Evolutionary conservation across 2,329 filamentous ascomycete species (phyloP).

Genomic region (Clarireedia sp.): DNA sequence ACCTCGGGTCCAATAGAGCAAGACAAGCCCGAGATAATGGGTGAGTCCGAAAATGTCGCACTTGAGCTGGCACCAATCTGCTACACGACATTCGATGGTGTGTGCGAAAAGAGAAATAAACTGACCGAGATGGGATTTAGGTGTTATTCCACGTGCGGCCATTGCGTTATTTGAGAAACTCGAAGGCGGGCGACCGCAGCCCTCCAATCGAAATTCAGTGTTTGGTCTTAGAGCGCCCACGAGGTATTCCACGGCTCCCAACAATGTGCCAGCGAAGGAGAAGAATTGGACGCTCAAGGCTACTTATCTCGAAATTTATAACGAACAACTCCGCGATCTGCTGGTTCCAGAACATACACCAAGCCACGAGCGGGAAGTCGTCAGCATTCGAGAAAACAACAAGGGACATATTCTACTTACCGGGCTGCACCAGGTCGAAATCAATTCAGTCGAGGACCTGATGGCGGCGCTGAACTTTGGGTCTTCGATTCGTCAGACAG

Average conservation of each 20-base stretch:
- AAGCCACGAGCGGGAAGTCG: conserved; percentile 60
- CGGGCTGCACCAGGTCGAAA: conserved; percentile 76
- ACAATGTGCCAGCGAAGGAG: conserved; percentile 36
- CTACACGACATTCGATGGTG: not conserved
- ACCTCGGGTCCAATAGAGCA: conserved; percentile 82
- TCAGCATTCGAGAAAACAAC: conserved; percentile 89
- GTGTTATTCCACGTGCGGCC: conserved; percentile 91
- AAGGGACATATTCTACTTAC: conserved; percentile 94
- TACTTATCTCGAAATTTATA: conserved; percentile 96
- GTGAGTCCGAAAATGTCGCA: conserved; percentile 43
- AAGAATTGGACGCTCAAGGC: conserved; percentile 88
- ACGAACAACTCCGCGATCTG: conserved; percentile 88
- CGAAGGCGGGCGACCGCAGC: conserved; percentile 41
- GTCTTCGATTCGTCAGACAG: conserved; percentile 89
- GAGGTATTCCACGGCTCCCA: conserved; percentile 56
- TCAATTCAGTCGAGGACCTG: conserved; percentile 87
- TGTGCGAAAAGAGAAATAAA: conserved; percentile 5
- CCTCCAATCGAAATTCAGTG: conserved; percentile 55
- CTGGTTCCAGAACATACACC: conserved; percentile 70
- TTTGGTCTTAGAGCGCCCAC: conserved; percentile 74
- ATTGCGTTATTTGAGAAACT: conserved; percentile 82
- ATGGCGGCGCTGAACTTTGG: conserved; percentile 85
- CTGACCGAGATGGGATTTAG: conserved; percentile 36
- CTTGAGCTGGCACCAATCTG: conserved; percentile 6
- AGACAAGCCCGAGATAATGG: conserved; percentile 62